Base-by-base conservation (phyloP, 768 basidiomycete genomes). In the Rhodotorula paludigena region DNA sequence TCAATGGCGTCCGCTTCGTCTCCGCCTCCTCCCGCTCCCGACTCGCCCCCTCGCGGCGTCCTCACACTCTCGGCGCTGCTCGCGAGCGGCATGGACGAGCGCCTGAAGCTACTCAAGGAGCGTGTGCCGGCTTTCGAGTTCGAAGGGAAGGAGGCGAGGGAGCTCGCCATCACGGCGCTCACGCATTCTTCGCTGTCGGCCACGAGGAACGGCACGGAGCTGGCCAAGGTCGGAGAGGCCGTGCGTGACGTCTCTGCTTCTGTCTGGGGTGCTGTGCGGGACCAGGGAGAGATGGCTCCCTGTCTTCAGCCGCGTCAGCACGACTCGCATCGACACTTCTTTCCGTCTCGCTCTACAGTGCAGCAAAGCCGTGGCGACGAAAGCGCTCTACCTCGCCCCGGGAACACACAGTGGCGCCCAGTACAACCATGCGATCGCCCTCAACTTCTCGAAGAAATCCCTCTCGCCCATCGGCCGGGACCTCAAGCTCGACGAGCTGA, bases 181-280 rank as follows among this genome's bases (percentile, higher is more conserved):
- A 63, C 53, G 18, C 61, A 63, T 45, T 38, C 44, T 15, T 38
- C 33, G 3, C 3, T 23, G 16, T 36, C 33, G 14, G 3, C n/a
- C 7, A 21, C 20, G 5, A 25, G 21, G 35, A 63, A 56, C 61
- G 56, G 56, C 41, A 21, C 33, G 10, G 44, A 56, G n/a, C 45
- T 63, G 10, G 32, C 61, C 12, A 36, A 44, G 36, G 35, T 63
- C 1, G 53, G 61, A 2, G 61, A 55, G 12, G 44, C 54, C 25
- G 61, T 56, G 14, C 8, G 61, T 54, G 25, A 5, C 23, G 2
- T 25, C 41, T 41, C 8, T 38, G 12, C 21, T 10, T n/a, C 20
- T 7, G 33, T 8, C 9, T 47, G 15, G 32, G 12, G 23, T 11
- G 12, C 16, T 1, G 6, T 12, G 10, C 23, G 45, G 23, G 7